Evolutionary conservation across 805 yeast species (phyloP).

Genomic region (Saccharomycopsis selenospora): DNA sequence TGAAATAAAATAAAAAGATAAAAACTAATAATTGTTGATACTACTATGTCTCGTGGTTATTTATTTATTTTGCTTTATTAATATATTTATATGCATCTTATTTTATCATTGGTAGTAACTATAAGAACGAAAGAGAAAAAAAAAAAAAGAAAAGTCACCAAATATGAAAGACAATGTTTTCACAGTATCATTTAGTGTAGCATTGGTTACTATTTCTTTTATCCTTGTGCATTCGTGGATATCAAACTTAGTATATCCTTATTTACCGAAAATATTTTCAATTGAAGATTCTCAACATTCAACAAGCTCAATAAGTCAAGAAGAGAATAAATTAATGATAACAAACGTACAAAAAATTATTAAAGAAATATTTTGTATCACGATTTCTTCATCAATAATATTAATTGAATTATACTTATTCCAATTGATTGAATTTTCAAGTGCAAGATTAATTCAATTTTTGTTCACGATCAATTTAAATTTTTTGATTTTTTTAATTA

Average conservation of each 20-base stretch:
- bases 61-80: too few relatives aligned
- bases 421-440: conserved; percentile 7
- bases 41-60: too few relatives aligned
- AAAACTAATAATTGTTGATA: too few relatives aligned
- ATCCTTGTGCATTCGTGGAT: not conserved
- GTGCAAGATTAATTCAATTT: conserved; percentile 4
- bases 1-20: too few relatives aligned
- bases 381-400: conserved; percentile 6
- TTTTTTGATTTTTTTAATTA: conserved; percentile 2
- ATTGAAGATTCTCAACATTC: not conserved
- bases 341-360: conserved; percentile 5
- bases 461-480: conserved; percentile 7
- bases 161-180: not conserved
- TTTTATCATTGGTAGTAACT: too few relatives aligned
- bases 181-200: not conserved
- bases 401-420: conserved; percentile 14
- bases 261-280: conserved; percentile 1
- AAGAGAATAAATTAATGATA: not conserved
- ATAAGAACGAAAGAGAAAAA: too few relatives aligned
- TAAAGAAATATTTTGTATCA: conserved; percentile 5
- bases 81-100: too few relatives aligned
- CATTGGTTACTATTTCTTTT: not conserved
- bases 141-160: not conserved
- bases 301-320: not conserved
- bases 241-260: not conserved